These are phyloP conservation scores for Fraxinus velutina DNA, from an alignment of 305 asterid species.

Conservation along the genomic window DNA sequence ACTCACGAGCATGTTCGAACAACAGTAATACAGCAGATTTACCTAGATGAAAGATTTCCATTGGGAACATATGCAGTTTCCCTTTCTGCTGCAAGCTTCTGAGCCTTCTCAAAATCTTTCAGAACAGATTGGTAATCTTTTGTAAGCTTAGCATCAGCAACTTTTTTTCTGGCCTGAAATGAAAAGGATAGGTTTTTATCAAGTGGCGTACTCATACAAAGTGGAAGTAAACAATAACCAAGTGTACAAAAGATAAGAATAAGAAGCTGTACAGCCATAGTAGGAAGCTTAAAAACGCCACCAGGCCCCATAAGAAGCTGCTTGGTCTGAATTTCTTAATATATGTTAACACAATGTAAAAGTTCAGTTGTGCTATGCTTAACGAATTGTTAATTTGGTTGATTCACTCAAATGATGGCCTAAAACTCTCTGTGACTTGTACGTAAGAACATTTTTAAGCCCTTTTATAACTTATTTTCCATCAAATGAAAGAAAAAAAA, in stretches of 20 bases:
- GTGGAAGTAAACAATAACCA: background rate
- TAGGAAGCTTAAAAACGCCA: background rate
- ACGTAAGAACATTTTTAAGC: background rate
- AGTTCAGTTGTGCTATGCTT: background rate
- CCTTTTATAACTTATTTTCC: background rate
- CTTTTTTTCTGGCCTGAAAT: slow-evolving; percentile 52
- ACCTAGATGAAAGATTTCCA: slow-evolving; percentile 43
- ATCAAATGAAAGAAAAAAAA: background rate
- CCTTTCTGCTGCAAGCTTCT: slow-evolving; percentile 57
- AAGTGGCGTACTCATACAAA: background rate
- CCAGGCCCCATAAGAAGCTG: background rate
- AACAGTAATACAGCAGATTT: background rate
- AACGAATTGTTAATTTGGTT: background rate
- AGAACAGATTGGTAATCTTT: slow-evolving; percentile 59
- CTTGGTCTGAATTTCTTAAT: background rate
- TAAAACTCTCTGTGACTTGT: background rate
- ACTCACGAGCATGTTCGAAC: background rate
- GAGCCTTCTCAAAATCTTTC: slow-evolving; percentile 65
- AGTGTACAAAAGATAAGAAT: background rate
- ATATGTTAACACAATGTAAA: background rate
- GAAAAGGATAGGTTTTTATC: background rate
- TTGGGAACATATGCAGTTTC: slow-evolving; percentile 38
- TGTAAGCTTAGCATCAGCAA: slow-evolving; percentile 66
- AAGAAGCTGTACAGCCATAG: background rate
- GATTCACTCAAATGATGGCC: background rate